A percentile compares a stretch with the other conserved stretches of the same genome.
Evolutionary conservation across 495 filamentous ascomycete genomes (phyloP).

Genomic region (Penicillium cinerascens): DNA sequence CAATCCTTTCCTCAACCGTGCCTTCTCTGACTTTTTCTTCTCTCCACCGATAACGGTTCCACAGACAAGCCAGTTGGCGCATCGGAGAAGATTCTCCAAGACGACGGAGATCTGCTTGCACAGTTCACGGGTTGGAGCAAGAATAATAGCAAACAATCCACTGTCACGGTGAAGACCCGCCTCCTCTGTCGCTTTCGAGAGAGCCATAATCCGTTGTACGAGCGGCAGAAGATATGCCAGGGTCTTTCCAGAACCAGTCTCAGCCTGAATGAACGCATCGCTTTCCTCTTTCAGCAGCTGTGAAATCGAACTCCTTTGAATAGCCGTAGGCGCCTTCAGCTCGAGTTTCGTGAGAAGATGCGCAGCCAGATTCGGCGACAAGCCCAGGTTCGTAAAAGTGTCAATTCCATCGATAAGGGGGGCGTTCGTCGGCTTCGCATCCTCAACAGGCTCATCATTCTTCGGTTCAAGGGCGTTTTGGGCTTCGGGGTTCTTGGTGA

Average conservation of each 20-base stretch:
- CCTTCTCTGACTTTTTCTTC: conserved; percentile 96
- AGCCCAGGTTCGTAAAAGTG: conserved; percentile 77
- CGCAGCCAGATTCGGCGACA: conserved; percentile 71
- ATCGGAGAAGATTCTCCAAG: conserved; percentile 74
- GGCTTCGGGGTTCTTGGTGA: conserved; percentile 77
- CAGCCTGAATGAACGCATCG: conserved; percentile 94
- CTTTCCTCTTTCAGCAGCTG: conserved; percentile 74
- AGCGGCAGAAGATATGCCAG: conserved; percentile 90
- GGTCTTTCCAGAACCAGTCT: conserved; percentile 97
- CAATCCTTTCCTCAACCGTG: conserved; percentile 82
- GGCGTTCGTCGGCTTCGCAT: conserved; percentile 85
- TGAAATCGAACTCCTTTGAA: conserved; percentile 83
- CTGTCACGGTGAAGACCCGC: conserved; percentile 66
- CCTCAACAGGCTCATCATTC: conserved; percentile 46
- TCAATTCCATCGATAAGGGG: conserved; percentile 77
- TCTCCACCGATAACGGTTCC: conserved; percentile 93
- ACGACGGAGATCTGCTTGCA: conserved; percentile 89
- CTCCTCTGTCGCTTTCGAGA: conserved; percentile 47
- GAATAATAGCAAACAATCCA: conserved; percentile 85
- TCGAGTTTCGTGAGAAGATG: conserved; percentile 83
- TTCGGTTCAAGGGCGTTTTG: conserved; percentile 48
- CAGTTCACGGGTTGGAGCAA: conserved; percentile 89
- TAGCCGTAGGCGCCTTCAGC: conserved; percentile 87
- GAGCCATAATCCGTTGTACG: conserved; percentile 76
- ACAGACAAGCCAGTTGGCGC: conserved; percentile 83